Conservation (phyloP, 345 rosid genomes). For the Aurinia saxatilis region DNA sequence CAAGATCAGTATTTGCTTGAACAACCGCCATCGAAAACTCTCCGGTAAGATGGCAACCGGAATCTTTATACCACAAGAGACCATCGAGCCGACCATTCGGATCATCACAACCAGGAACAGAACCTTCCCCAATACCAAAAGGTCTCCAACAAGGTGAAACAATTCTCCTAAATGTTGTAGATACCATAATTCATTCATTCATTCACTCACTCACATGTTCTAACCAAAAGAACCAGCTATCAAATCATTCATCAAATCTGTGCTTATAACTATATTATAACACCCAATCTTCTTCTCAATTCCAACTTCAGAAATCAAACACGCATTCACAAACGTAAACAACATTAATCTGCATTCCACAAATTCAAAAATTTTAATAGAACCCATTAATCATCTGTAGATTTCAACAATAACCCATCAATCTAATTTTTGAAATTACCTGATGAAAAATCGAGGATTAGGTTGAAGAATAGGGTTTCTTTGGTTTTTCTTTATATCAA, state of each 20-base stretch:
- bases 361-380: neutral
- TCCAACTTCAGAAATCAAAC: constrained; percentile 48
- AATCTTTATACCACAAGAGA: constrained; percentile 83
- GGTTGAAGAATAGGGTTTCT: constrained; percentile 13
- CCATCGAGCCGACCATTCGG: constrained; percentile 58
- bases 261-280: constrained; percentile 28
- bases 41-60: constrained; percentile 57
- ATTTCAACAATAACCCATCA: neutral
- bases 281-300: constrained; percentile 37
- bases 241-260: constrained; percentile 42
- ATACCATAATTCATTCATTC: constrained; percentile 66
- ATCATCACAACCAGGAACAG: constrained; percentile 47
- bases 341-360: constrained; percentile 64
- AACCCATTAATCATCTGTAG: neutral
- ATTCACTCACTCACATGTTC: constrained; percentile 57
- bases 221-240: constrained; percentile 70
- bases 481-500: neutral
- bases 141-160: constrained; percentile 94
- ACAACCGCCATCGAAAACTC: constrained; percentile 95
- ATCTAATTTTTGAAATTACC: constrained; percentile 1
- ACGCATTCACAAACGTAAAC: constrained; percentile 47
- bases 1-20: constrained; percentile 76
- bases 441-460: constrained; percentile 23
- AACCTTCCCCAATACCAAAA: constrained; percentile 57
- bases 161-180: constrained; percentile 58